Base-by-base conservation (phyloP, 495 filamentous ascomycete genomes). In the Pyrenopolyporus hunteri region DNA sequence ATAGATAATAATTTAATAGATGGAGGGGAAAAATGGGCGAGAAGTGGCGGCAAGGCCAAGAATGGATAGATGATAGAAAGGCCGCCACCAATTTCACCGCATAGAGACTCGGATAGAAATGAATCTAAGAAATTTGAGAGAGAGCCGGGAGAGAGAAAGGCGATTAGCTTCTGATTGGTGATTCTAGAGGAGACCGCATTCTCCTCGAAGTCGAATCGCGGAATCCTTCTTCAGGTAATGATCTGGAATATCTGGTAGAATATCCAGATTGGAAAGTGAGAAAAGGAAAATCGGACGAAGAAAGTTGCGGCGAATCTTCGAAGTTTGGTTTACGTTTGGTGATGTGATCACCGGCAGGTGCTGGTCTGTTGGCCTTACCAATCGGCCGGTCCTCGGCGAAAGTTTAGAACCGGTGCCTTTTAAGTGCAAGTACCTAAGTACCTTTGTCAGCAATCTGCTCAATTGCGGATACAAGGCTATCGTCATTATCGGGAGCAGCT, bases 341-440 rank as follows among this genome's bases (percentile, higher is more conserved):
- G 55, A 60, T 66, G 14, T 59, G 55, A 59, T 42, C 45, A 45
- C 51, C 63, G 43, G 37, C 62, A 57, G 56, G 40, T 26, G 40
- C 20, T 26, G 19, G 20, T n/a, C 26, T 28, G 26, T 28, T 20
- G 13, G 16, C 26, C 28, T 32, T 33, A 47, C 63, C 51, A 57
- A 60, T 61, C 63, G 46, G 51, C 57, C 47, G 57, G 51, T 61
- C 33, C 49, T 66, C 63, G 63, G 63, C 47, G 52, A 66, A 66
- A 66, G 51, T 57, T 26, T 59, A 26, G 10, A 37, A 20, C 55
- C 61, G 54, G 48, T 26, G 37, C 4, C 23, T 11, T 29, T 39
- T 66, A 52, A n/a, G 17, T 36, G 19, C 45, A 53, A n/a, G n/a
- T n/a, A n/a, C n/a, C n/a, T n/a, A n/a, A n/a, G n/a, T 57, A 29